A percentile compares a stretch with the other conserved stretches of the same genome.
These are phyloP conservation scores for Atalantia buxifolia DNA, from an alignment of 345 rosid genomes.

Conservation along the genomic window DNA sequence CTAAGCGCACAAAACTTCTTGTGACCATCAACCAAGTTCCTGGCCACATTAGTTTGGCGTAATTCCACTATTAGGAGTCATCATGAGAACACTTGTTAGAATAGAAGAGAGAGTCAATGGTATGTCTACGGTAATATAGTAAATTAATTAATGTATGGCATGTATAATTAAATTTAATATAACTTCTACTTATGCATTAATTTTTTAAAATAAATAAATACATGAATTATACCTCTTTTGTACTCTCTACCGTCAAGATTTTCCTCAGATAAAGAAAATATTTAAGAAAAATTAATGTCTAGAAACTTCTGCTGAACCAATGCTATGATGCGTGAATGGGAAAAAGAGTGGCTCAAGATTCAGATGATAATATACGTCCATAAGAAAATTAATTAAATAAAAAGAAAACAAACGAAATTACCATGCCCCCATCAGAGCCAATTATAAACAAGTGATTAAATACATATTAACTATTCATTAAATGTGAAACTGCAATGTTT, in stretches of 20 bases:
- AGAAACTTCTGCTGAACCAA: background rate
- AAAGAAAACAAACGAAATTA: too few relatives aligned
- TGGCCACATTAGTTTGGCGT: conserved; percentile 9
- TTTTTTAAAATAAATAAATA: too few relatives aligned
- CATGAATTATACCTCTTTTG: too few relatives aligned
- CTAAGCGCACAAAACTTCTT: background rate
- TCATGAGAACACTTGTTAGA: background rate
- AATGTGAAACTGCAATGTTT: background rate
- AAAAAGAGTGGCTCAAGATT: background rate
- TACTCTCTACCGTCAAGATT: too few relatives aligned
- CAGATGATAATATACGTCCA: background rate
- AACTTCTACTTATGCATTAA: too few relatives aligned
- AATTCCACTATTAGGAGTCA: background rate
- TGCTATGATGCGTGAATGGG: background rate
- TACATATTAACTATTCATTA: too few relatives aligned
- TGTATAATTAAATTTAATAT: too few relatives aligned
- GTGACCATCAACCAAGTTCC: background rate
- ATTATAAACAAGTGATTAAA: background rate
- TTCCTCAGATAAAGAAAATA: background rate
- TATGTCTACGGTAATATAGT: too few relatives aligned
- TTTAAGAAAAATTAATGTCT: background rate
- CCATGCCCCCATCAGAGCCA: too few relatives aligned
- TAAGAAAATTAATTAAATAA: background rate
- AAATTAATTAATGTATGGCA: accelerated
- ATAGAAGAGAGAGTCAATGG: too few relatives aligned